Conservation (phyloP, 257 asterid genomes). For the Primulina tabacum region DNA sequence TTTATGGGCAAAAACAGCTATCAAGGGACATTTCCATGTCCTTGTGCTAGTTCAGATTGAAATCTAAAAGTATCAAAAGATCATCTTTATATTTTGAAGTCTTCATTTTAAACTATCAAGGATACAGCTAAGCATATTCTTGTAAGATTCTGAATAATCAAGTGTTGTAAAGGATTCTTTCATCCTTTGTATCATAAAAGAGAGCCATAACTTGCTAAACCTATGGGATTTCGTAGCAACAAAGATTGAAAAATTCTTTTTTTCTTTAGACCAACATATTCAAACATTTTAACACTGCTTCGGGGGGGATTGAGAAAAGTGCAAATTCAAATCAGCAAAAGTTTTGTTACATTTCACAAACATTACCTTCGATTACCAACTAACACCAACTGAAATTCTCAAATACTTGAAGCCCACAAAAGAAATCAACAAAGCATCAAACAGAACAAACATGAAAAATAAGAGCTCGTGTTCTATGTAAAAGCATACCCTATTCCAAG, state of each 20-base stretch:
- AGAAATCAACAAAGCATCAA: neutral
- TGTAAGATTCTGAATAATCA: neutral
- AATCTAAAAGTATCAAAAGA: neutral
- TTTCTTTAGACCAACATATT: neutral
- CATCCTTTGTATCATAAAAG: neutral
- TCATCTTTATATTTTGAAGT: neutral
- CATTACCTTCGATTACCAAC: neutral
- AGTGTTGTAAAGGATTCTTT: neutral
- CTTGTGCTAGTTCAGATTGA: neutral
- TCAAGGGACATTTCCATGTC: neutral
- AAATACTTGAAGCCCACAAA: neutral
- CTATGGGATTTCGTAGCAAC: neutral
- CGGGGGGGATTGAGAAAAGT: neutral
- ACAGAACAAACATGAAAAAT: neutral
- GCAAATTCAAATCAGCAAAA: neutral
- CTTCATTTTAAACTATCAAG: neutral
- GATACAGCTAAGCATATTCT: neutral
- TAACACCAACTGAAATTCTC: neutral
- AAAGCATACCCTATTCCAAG: conserved; percentile 57
- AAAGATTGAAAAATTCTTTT: neutral
- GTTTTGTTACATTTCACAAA: neutral
- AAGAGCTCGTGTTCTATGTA: neutral
- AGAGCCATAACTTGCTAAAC: neutral
- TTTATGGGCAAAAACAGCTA: neutral
- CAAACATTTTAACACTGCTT: no score